Evolutionary conservation across 1,139 yeast species (phyloP).

Genomic region (Saccharomycopsis hybrid): DNA sequence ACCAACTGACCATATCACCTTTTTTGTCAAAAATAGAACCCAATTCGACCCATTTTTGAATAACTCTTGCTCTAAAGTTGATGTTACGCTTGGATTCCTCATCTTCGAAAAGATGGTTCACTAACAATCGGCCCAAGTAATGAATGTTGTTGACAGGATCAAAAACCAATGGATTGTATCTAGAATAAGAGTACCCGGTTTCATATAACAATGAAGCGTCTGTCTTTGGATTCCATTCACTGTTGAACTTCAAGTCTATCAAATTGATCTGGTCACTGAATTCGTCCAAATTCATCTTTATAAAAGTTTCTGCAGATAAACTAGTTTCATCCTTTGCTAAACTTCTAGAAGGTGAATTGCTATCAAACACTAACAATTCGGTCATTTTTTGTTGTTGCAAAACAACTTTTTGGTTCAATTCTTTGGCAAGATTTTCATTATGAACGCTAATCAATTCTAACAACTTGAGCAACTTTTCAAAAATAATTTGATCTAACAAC

Average conservation of each 20-base stretch:
- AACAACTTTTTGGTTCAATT: constrained; percentile 37
- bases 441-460: constrained; percentile 40
- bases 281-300: constrained; percentile 42
- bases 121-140: constrained; percentile 63
- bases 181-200: constrained; percentile 34
- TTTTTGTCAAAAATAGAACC: constrained; percentile 71
- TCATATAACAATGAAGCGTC: constrained; percentile 55
- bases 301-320: constrained; percentile 31
- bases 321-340: constrained; percentile 23
- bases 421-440: constrained; percentile 39
- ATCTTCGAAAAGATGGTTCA: constrained; percentile 57
- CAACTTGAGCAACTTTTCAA: constrained; percentile 37
- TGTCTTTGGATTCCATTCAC: constrained; percentile 67
- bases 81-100: constrained; percentile 25
- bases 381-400: constrained; percentile 38
- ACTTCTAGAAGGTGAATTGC: constrained; percentile 2
- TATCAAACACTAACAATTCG: constrained; percentile 27
- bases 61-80: constrained; percentile 43
- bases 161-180: constrained; percentile 58
- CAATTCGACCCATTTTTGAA: constrained; percentile 81
- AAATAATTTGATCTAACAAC: constrained; percentile 44
- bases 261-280: constrained; percentile 49
- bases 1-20: constrained; percentile 96
- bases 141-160: constrained; percentile 64
- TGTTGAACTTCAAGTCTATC: constrained; percentile 51